Conservation (phyloP, 1,139 yeast genomes). For the Torulaspora pretoriensis region DNA sequence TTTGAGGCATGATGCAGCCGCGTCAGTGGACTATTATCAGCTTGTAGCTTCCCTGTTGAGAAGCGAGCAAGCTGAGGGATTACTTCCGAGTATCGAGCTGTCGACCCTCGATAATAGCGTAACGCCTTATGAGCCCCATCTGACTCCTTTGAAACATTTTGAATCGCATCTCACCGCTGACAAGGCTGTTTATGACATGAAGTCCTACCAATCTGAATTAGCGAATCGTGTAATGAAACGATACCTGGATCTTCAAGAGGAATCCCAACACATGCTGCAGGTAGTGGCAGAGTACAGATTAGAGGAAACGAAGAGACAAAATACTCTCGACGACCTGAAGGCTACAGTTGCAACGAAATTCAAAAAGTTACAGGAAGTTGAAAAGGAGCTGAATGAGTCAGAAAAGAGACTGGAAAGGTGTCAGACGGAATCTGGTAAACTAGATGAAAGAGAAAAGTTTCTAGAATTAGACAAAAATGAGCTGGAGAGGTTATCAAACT, state of each 20-base stretch:
- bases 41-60: slow-evolving; percentile 20
- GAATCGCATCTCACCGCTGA: slow-evolving; percentile 15
- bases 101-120: slow-evolving; percentile 12
- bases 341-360: slow-evolving; percentile 47
- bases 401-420: slow-evolving; percentile 48
- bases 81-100: slow-evolving; percentile 20
- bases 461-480: slow-evolving; percentile 13
- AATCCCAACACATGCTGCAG: slow-evolving; percentile 31
- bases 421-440: slow-evolving; percentile 38
- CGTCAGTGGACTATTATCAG: slow-evolving; percentile 6
- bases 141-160: slow-evolving; percentile 18
- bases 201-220: slow-evolving; percentile 41
- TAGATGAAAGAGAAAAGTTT: slow-evolving; percentile 17
- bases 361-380: slow-evolving; percentile 44
- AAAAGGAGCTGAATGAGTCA: slow-evolving; percentile 46
- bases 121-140: slow-evolving; percentile 15
- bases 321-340: slow-evolving; percentile 46
- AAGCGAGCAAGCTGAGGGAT: slow-evolving; percentile 15
- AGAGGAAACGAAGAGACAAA: slow-evolving; percentile 50
- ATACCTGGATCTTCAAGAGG: slow-evolving; percentile 38
- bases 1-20: slow-evolving; percentile 1
- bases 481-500: slow-evolving; percentile 11
- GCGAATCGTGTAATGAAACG: slow-evolving; percentile 43
- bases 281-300: slow-evolving; percentile 39
- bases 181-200: slow-evolving; percentile 30